Percentiles rank a stretch among this genome's conserved stretches.
Evolutionary conservation across 2,329 filamentous ascomycete genomes (phyloP).

Genomic region (Penicillium sp.): DNA sequence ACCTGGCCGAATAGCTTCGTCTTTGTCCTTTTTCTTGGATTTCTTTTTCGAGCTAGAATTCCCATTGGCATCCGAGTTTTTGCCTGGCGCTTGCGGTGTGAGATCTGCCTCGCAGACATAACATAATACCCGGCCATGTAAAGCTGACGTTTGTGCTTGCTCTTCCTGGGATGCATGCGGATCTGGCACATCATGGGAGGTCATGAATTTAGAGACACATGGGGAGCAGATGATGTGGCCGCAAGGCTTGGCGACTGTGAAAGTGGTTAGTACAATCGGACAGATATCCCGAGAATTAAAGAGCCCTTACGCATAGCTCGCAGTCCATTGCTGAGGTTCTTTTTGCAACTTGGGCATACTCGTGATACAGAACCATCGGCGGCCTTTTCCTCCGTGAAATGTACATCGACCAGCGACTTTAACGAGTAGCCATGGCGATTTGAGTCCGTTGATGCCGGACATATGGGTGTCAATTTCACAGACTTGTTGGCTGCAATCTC

Average conservation of each 20-base stretch:
- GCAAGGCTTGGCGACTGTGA: slow-evolving; percentile 68
- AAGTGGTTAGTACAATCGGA: neutral
- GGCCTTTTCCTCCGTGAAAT: slow-evolving; percentile 67
- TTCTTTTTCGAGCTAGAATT: slow-evolving; percentile 28
- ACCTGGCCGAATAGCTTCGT: slow-evolving; percentile 59
- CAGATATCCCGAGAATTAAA: slow-evolving; percentile 14
- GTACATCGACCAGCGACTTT: slow-evolving; percentile 67
- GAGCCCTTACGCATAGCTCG: slow-evolving; percentile 68
- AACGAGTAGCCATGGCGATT: slow-evolving; percentile 69
- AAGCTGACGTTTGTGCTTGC: slow-evolving; percentile 20
- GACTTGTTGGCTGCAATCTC: slow-evolving; percentile 55
- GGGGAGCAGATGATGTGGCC: slow-evolving; percentile 85
- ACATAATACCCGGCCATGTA: slow-evolving; percentile 55
- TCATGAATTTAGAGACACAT: slow-evolving; percentile 79
- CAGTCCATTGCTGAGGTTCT: slow-evolving; percentile 72
- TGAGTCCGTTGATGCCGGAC: slow-evolving; percentile 64
- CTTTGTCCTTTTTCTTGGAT: slow-evolving; percentile 36
- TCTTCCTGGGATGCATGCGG: slow-evolving; percentile 56
- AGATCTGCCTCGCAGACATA: slow-evolving; percentile 83
- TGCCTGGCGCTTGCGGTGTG: slow-evolving; percentile 40
- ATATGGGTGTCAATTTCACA: slow-evolving; percentile 63
- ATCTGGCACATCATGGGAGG: slow-evolving; percentile 50
- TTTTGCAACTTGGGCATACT: slow-evolving; percentile 80
- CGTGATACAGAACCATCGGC: slow-evolving; percentile 44
- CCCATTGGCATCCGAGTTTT: slow-evolving; percentile 12